Evolutionary conservation across 495 filamentous ascomycete genomes (phyloP).

Genomic region (Annulohypoxylon moriforme): DNA sequence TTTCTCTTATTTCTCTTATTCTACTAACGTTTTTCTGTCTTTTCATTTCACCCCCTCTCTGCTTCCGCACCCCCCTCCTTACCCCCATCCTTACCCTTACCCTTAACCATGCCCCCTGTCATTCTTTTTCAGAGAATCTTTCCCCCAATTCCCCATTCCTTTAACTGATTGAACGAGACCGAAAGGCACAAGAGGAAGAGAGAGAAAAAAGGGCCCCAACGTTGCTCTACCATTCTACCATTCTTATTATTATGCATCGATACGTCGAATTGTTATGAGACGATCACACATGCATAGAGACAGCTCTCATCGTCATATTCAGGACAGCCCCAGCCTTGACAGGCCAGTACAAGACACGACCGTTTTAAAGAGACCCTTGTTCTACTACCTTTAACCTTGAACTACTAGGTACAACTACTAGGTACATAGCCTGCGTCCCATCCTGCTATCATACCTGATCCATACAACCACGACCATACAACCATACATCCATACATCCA

Average conservation of each 20-base stretch:
- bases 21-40: neutral
- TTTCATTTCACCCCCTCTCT: conserved; percentile 17
- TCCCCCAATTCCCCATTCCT: conserved; percentile 2
- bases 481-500: too few species aligned
- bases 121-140: neutral
- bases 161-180: neutral
- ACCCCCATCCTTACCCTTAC: neutral
- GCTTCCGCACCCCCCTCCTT: neutral
- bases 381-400: conserved; percentile 1
- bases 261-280: conserved; percentile 27
- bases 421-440: too few species aligned
- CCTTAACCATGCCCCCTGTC: conserved; percentile 2
- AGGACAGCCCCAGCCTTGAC: neutral
- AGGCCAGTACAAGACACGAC: neutral
- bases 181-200: neutral
- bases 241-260: conserved; percentile 24
- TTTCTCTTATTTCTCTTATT: conserved; percentile 9
- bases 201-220: conserved; percentile 14
- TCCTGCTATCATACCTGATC: neutral
- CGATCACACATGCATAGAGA: conserved; percentile 29
- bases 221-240: conserved; percentile 1
- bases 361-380: conserved; percentile 18
- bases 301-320: conserved; percentile 35
- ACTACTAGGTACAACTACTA: too few species aligned
- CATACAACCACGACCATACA: neutral